Base-by-base conservation (phyloP, 257 asterid genomes). In the Pogostemon cablin region DNA sequence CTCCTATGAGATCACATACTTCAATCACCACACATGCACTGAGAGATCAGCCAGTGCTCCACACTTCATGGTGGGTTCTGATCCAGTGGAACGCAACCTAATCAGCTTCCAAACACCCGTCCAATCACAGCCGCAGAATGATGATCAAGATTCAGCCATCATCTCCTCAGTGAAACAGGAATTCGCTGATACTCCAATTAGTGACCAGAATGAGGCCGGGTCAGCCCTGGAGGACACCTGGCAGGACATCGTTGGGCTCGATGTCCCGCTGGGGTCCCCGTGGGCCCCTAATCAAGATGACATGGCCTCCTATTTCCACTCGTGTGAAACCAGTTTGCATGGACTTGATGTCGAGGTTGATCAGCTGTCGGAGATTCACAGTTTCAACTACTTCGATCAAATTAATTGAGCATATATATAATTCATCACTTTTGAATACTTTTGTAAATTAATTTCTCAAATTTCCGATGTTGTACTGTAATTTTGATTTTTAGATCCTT, bases 1-100 rank as follows among this genome's bases (percentile, higher is more conserved):
- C 8, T 0, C 12, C 47, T 87, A 85, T 59, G 86, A 80, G 32
- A 89, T 74, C 73, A 92, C 91, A 17, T 90, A 92, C 81, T 77
- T 86, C 71, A 83, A 81, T 17, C 78, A 63, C 3, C 98, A 92
- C 40, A 82, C 85, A 5, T 92, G 98, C 86, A 67, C 57, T 2
- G 72, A 56, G 8, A 57, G 32, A 25, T 25, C 65, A 20, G 49
- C 2, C 4, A 62, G 57, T 54, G 43, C 59, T 12, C 80, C 80
- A 15, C 80, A 71, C 2, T 49, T 69, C 65, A 47, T 75, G 9
- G 12, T 75, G 39, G 82, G 56, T 0, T 11, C 75, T 0, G 79
- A 77, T 8, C 82, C 80, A 1, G 50, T 59, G 40, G 81, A 78
- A 4, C 60, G 78, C 64, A 81, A 70, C 25, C 82, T 85, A 0